Evolutionary conservation across 371 early-diverging fungal genomes (phyloP).

Genomic region (Nosema muscidifuracis): DNA sequence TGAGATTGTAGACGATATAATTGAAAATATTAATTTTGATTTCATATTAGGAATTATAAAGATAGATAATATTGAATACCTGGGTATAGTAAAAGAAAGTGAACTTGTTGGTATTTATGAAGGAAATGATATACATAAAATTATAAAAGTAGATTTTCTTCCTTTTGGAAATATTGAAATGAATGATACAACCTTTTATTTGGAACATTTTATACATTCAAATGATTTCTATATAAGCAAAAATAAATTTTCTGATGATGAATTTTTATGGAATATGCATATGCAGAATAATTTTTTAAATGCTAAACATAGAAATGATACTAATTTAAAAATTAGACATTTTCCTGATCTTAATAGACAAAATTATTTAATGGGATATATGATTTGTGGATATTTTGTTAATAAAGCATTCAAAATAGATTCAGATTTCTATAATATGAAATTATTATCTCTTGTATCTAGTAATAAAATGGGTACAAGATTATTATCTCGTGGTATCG

Average conservation of each 20-base stretch:
- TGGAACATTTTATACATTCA: slow-evolving; percentile 38
- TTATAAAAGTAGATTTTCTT: slow-evolving; percentile 31
- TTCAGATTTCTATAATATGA: slow-evolving; percentile 11
- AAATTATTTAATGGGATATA: slow-evolving; percentile 4
- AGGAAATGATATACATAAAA: slow-evolving; percentile 15
- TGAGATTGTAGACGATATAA: neutral
- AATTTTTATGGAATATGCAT: slow-evolving; percentile 48
- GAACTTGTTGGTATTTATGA: slow-evolving; percentile 3
- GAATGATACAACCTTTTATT: slow-evolving; percentile 16
- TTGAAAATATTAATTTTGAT: slow-evolving; percentile 18
- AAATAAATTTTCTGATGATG: slow-evolving; percentile 21
- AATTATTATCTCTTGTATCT: slow-evolving; percentile 48
- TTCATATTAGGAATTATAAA: slow-evolving; percentile 40
- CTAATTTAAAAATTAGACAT: neutral
- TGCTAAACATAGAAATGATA: neutral
- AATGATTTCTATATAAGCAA: slow-evolving; percentile 33
- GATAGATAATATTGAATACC: slow-evolving; percentile 24
- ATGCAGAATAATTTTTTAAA: slow-evolving; percentile 20
- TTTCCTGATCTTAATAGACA: neutral
- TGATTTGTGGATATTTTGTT: slow-evolving; percentile 49
- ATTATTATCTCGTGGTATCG: slow-evolving; percentile 47
- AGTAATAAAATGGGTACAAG: slow-evolving; percentile 54
- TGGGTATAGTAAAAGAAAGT: slow-evolving; percentile 32
- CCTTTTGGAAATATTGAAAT: neutral
- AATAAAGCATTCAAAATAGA: slow-evolving; percentile 2